A percentile compares a stretch with the other conserved stretches of the same genome.
Evolutionary conservation across 305 asterid species (phyloP).

Genomic region (Fraxinus sp.): DNA sequence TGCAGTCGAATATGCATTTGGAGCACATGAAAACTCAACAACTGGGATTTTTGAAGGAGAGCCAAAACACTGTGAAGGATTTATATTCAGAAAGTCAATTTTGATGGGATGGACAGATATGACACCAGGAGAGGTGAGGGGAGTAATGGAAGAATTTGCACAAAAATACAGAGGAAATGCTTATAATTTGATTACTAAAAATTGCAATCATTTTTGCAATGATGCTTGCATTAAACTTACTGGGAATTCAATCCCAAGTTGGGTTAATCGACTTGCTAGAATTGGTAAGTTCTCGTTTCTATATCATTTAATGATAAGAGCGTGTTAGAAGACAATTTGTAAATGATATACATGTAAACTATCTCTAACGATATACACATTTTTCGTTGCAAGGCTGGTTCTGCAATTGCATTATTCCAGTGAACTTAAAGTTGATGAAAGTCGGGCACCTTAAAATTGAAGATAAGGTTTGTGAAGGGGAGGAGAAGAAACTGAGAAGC

Average conservation of each 20-base stretch:
- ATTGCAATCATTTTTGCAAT: constrained; percentile 82
- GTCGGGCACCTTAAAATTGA: constrained; percentile 45
- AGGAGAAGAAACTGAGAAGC: neutral
- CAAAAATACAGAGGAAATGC: constrained; percentile 58
- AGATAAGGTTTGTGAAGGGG: constrained; percentile 23
- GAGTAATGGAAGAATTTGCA: constrained; percentile 55
- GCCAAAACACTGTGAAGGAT: constrained; percentile 67
- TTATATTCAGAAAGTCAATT: constrained; percentile 62
- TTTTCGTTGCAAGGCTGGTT: constrained; percentile 38
- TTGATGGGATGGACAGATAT: constrained; percentile 68
- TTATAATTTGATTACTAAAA: constrained; percentile 60
- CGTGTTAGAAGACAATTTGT: neutral
- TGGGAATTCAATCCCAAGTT: constrained; percentile 58
- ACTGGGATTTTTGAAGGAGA: constrained; percentile 74
- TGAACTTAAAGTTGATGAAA: constrained; percentile 51
- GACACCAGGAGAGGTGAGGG: constrained; percentile 43
- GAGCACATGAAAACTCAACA: constrained; percentile 67
- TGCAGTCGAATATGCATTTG: constrained; percentile 72
- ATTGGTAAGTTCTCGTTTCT: constrained; percentile 39
- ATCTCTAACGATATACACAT: neutral
- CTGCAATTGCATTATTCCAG: constrained; percentile 60
- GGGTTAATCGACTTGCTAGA: constrained; percentile 84
- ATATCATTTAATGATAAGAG: neutral
- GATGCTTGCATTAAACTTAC: constrained; percentile 65
- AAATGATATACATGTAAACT: neutral